Conservation (phyloP, 352 stramenopile genomes). For the Thalassiosira mediterranea region DNA sequence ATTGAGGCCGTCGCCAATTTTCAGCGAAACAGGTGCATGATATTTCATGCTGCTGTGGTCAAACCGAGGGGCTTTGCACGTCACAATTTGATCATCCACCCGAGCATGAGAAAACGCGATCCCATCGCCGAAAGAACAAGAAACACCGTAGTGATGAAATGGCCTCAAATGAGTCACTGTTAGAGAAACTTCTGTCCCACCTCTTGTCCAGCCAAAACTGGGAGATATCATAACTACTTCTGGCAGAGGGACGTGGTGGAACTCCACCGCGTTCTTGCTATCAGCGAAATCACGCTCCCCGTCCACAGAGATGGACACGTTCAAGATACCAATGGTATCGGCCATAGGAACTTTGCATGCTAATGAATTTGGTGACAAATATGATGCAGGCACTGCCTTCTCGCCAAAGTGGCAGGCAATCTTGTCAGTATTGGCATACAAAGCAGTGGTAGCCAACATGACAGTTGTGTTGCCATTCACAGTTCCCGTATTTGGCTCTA, state of each 20-base stretch:
- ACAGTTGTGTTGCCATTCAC: constrained; percentile 34
- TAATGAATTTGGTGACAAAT: constrained; percentile 51
- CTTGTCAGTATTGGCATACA: constrained; percentile 19
- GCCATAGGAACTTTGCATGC: constrained; percentile 50
- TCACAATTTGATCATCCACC: constrained; percentile 11
- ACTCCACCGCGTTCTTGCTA: constrained; percentile 28
- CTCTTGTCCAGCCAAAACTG: constrained; percentile 50
- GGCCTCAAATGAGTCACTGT: constrained; percentile 45
- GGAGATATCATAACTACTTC: constrained; percentile 39
- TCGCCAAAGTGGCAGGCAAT: constrained; percentile 54
- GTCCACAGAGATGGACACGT: constrained; percentile 55
- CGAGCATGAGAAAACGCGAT: constrained; percentile 28
- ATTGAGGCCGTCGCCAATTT: constrained; percentile 45
- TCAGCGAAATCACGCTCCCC: constrained; percentile 41
- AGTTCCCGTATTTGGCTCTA: constrained; percentile 42
- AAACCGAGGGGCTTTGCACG: constrained; percentile 29
- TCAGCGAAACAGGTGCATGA: constrained; percentile 33
- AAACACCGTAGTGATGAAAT: constrained; percentile 32
- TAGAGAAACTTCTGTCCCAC: constrained; percentile 27
- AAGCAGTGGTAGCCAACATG: constrained; percentile 41
- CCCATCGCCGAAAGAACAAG: constrained; percentile 47
- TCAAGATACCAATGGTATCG: constrained; percentile 12
- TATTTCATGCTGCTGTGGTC: constrained; percentile 17
- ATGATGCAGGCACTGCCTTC: constrained; percentile 42
- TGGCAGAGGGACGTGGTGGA: constrained; percentile 45